Base-by-base conservation (phyloP, 1,284 basidiomycete genomes). In the Trichosporon inkin region DNA sequence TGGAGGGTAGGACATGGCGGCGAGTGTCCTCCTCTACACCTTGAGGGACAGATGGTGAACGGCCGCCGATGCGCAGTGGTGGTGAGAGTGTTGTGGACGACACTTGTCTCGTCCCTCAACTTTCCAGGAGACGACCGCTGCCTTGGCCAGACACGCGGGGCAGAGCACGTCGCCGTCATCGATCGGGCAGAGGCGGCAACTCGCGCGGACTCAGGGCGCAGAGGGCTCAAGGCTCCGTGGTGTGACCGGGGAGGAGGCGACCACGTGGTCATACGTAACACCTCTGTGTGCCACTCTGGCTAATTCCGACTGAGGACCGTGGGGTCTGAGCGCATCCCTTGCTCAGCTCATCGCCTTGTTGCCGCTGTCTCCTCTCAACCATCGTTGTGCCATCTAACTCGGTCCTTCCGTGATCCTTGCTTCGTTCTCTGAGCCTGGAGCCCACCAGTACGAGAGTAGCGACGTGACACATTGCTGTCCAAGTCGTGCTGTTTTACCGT, bases 1-100 rank as follows among this genome's bases (percentile, higher is more conserved):
- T 19, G 70, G 66, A 17, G 70, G 70, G 37, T 69, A 72, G 39
- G 70, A 66, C 70, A 72, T 72, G 62, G 56, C 49, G 49, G 49
- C 13, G 24, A 38, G 10, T n/a, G 40, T 55, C 20, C 24, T 55
- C 32, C 6, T 32, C 28, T 3, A n/a, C 19, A 40, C 24, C 13
- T 51, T 17, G 1, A 11, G 8, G 14, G 1, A 35, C 10, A n/a
- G 39, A 32, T 39, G 55, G 6, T 56, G 40, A 24, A 41, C 34
- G 32, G 24, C 28, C 24, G 53, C 36, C 37, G 36, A 39, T 35
- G 37, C 58, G 68, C 61, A 67, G 71, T 70, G 51, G 17, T 24
- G 37, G 24, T 8, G 20, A n/a, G 7, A 19, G 38, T 41, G 41
- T 20, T 20, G 53, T 7, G 35, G 36, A 36, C 17, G 22, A 36